These are phyloP conservation scores for Ustilago esculenta DNA, from an alignment of 1,284 basidiomycete genomes.

Conservation along the genomic window DNA sequence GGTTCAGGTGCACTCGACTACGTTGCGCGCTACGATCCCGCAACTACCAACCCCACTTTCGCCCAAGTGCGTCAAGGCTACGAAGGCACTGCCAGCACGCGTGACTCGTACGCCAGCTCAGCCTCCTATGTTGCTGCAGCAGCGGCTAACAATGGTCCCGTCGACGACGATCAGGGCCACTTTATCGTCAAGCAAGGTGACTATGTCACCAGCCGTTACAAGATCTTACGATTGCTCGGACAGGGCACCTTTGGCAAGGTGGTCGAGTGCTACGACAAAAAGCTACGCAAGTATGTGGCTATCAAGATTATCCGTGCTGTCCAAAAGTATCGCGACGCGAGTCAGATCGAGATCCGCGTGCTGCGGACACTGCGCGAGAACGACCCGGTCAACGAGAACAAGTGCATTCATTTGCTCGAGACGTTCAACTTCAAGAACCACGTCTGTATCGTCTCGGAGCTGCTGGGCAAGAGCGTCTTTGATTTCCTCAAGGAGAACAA, in stretches of 20 bases:
- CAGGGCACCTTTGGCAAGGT: constrained; percentile 99
- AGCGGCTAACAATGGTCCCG: constrained; percentile 35
- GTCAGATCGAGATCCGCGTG: constrained; percentile 97
- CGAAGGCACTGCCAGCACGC: constrained; percentile 43
- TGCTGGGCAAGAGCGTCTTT: constrained; percentile 96
- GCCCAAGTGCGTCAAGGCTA: constrained; percentile 30
- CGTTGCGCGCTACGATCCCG: constrained; percentile 33
- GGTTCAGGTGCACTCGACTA: constrained; percentile 41
- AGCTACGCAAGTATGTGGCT: constrained; percentile 77
- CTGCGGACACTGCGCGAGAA: constrained; percentile 88
- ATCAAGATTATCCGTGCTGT: constrained; percentile 88
- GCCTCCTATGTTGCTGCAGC: constrained; percentile 43
- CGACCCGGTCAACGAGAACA: constrained; percentile 88
- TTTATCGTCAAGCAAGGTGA: constrained; percentile 67
- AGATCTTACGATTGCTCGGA: constrained; percentile 86
- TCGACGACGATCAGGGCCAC: constrained; percentile 69
- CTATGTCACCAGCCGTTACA: constrained; percentile 62
- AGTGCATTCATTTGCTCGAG: constrained; percentile 95
- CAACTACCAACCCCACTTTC: constrained; percentile 26
- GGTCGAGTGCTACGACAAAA: constrained; percentile 87
- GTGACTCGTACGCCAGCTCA: constrained; percentile 47
- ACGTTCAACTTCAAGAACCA: constrained; percentile 98
- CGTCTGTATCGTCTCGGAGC: constrained; percentile 95
- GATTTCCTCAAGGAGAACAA: constrained; percentile 99
- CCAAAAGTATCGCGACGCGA: constrained; percentile 84